These are phyloP conservation scores for Alnus rubra DNA, from an alignment of 306 rosid species.

Conservation along the genomic window DNA sequence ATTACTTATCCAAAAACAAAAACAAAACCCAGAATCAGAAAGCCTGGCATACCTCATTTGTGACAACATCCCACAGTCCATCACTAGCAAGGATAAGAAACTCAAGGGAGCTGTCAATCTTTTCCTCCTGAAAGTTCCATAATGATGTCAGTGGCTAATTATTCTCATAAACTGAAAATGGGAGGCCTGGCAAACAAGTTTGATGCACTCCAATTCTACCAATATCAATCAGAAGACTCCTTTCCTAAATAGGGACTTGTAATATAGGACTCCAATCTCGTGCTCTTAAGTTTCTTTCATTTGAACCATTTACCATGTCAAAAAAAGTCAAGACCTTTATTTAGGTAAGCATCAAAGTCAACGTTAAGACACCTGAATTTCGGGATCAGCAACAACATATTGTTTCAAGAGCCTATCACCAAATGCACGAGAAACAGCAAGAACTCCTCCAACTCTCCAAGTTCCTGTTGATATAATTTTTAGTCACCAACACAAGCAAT, in stretches of 20 bases:
- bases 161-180: conserved; percentile 6
- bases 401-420: conserved; percentile 96
- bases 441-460: conserved; percentile 99
- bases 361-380: conserved; percentile 66
- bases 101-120: conserved; percentile 84
- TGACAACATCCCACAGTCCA: conserved; percentile 96
- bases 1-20: background rate
- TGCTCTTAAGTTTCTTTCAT: background rate
- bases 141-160: conserved; percentile 5
- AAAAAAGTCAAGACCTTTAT: background rate
- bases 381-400: conserved; percentile 98
- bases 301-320: background rate
- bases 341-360: conserved; percentile 6
- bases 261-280: background rate
- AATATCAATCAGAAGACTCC: conserved; percentile 10
- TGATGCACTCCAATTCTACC: conserved; percentile 5
- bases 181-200: conserved; percentile 7
- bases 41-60: conserved; percentile 72
- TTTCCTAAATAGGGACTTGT: background rate
- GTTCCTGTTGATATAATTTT: conserved; percentile 58
- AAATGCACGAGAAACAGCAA: conserved; percentile 97
- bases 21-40: background rate
- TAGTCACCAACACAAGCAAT: conserved; percentile 14
- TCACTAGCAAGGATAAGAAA: conserved; percentile 96
- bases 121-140: conserved; percentile 70